Percentiles rank a stretch among this genome's conserved stretches.
Evolutionary conservation across 331 rosid species (phyloP).

Genomic region (Telfairia occidentalis): DNA sequence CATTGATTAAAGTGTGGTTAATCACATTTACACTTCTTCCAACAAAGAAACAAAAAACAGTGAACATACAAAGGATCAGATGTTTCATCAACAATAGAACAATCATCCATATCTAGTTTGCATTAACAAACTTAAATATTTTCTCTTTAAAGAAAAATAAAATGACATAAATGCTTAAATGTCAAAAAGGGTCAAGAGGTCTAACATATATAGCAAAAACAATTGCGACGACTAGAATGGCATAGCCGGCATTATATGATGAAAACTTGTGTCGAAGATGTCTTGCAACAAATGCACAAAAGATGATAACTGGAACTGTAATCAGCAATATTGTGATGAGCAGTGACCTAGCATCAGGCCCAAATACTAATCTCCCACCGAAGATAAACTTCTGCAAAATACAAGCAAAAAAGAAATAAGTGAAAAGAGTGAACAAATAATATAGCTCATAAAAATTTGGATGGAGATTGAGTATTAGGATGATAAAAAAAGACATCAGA

Average conservation of each 20-base stretch:
- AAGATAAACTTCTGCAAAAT: conserved; percentile 60
- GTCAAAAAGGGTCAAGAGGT: conserved; percentile 15
- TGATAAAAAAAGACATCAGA: not conserved
- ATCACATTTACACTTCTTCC: not conserved
- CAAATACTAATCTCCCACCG: conserved; percentile 78
- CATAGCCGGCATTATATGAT: conserved; percentile 53
- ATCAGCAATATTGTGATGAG: conserved; percentile 62
- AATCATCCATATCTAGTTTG: not conserved
- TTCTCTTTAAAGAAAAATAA: not conserved
- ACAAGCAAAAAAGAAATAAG: conserved; percentile 8
- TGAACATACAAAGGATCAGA: not conserved
- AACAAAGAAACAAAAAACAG: not conserved
- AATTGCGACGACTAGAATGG: conserved; percentile 53
- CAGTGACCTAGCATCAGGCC: conserved; percentile 82
- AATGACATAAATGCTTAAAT: not conserved
- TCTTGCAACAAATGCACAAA: conserved; percentile 69
- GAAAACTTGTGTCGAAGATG: conserved; percentile 71
- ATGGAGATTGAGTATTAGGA: not conserved
- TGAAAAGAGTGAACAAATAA: not conserved
- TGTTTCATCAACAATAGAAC: not conserved
- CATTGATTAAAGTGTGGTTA: not conserved
- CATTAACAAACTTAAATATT: not conserved
- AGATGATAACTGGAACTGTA: conserved; percentile 54
- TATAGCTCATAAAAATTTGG: not conserved
- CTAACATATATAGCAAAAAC: conserved; percentile 61